phyloP scores from a whole-genome alignment of 768 basidiomycete species.

The Fomitopsis serialis region DNA sequence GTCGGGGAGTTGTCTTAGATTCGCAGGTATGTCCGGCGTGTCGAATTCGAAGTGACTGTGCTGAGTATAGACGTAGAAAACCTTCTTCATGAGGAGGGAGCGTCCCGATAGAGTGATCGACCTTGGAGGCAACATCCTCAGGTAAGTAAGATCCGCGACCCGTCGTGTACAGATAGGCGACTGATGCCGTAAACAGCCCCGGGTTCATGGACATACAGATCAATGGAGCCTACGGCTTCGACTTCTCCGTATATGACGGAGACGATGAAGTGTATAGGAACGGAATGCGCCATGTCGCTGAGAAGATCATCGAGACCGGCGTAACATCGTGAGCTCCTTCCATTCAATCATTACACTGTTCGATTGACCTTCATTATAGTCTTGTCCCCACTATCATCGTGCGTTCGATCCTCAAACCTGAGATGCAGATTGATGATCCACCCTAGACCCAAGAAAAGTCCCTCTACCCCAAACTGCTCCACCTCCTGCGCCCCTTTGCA shows the following conservation, averaged over 20 bases:
- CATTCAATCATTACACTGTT: slow-evolving; percentile 7
- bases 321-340: slow-evolving; percentile 62
- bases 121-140: slow-evolving; percentile 71
- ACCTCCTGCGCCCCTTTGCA: slow-evolving; percentile 63
- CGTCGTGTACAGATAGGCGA: background rate
- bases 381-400: slow-evolving; percentile 51
- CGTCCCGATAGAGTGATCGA: slow-evolving; percentile 63
- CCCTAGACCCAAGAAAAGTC: slow-evolving; percentile 72
- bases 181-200: slow-evolving; percentile 44
- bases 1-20: slow-evolving; percentile 67
- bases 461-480: slow-evolving; percentile 65
- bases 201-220: slow-evolving; percentile 87
- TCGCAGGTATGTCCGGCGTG: slow-evolving; percentile 42
- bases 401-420: background rate
- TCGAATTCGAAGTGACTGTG: background rate
- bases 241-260: slow-evolving; percentile 78
- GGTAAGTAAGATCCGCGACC: slow-evolving; percentile 30
- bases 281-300: slow-evolving; percentile 67
- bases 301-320: slow-evolving; percentile 79
- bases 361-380: slow-evolving; percentile 6
- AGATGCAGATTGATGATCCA: background rate
- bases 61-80: slow-evolving; percentile 16
- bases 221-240: slow-evolving; percentile 85
- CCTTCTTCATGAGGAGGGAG: slow-evolving; percentile 58
- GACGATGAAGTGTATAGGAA: slow-evolving; percentile 61